Evolutionary conservation across 73 alveolate species (phyloP).

Genomic region (Tetrahymena malaccensis): DNA sequence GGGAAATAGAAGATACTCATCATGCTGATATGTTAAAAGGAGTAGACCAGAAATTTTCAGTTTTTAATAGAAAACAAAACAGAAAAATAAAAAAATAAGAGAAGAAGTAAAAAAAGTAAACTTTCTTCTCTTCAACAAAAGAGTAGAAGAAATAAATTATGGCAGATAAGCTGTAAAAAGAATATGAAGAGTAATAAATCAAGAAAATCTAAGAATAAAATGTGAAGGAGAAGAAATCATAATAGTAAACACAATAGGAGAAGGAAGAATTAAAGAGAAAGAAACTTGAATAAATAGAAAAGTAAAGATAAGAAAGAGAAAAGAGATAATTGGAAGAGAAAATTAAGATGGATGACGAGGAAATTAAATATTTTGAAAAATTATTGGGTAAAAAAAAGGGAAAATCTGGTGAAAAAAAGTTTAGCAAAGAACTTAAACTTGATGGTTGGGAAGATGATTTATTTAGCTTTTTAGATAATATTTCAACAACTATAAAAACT

Average conservation of each 20-base stretch:
- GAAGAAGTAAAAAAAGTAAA: neutral
- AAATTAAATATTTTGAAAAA: neutral
- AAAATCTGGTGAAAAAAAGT: neutral
- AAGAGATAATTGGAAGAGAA: neutral
- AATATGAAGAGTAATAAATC: neutral
- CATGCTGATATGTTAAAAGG: neutral
- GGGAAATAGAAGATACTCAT: neutral
- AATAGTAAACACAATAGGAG: neutral
- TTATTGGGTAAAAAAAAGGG: neutral
- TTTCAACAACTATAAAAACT: neutral
- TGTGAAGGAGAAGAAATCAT: neutral
- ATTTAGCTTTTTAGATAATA: neutral
- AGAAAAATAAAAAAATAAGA: neutral
- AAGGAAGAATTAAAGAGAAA: neutral
- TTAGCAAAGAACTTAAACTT: neutral
- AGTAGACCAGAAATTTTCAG: neutral
- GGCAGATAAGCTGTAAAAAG: neutral
- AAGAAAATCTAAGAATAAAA: neutral
- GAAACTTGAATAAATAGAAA: neutral
- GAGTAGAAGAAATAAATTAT: neutral
- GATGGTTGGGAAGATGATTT: neutral
- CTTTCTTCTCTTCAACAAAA: neutral
- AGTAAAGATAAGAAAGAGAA: neutral
- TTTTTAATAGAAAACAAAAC: neutral
- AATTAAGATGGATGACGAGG: neutral